Conservation (phyloP, 2,329 filamentous ascomycete species). For the Phialophora expanda region DNA sequence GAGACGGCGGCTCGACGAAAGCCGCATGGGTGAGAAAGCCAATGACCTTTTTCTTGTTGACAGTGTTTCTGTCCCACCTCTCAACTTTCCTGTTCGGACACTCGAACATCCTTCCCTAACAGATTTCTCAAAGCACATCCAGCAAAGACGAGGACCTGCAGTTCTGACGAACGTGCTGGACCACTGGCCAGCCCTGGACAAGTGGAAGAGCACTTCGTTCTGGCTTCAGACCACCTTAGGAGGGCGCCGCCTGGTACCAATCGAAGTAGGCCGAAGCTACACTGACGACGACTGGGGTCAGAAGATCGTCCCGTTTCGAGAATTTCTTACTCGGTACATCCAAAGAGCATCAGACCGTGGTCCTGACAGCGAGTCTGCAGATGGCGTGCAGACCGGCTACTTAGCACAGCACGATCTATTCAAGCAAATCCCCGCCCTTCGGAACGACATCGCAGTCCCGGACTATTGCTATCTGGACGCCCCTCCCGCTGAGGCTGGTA, state of each 20-base stretch:
- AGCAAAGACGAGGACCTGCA: constrained; percentile 60
- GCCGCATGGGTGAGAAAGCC: background rate
- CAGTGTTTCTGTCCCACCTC: constrained; percentile 41
- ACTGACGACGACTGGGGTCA: constrained; percentile 86
- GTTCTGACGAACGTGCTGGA: constrained; percentile 70
- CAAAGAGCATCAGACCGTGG: constrained; percentile 40
- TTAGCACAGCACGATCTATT: constrained; percentile 92
- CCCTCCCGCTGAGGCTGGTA: constrained; percentile 59
- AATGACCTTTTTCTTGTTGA: constrained; percentile 18
- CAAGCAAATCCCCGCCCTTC: constrained; percentile 75
- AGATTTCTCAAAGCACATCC: constrained; percentile 66
- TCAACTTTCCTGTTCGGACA: constrained; percentile 48
- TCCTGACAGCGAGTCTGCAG: constrained; percentile 7
- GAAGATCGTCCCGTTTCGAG: constrained; percentile 73
- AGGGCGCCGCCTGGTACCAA: constrained; percentile 79
- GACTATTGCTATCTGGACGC: constrained; percentile 82
- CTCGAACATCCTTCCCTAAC: constrained; percentile 59
- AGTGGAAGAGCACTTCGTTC: constrained; percentile 77
- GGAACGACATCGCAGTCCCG: constrained; percentile 76
- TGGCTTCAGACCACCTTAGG: constrained; percentile 74
- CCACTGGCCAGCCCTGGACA: constrained; percentile 78
- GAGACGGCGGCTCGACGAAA: constrained; percentile 15
- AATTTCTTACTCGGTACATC: constrained; percentile 72
- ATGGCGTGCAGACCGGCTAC: constrained; percentile 65
- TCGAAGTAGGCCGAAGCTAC: constrained; percentile 86